These are phyloP conservation scores for Uromyces viciae-fabae DNA, from an alignment of 1,284 basidiomycete species.

Conservation along the genomic window DNA sequence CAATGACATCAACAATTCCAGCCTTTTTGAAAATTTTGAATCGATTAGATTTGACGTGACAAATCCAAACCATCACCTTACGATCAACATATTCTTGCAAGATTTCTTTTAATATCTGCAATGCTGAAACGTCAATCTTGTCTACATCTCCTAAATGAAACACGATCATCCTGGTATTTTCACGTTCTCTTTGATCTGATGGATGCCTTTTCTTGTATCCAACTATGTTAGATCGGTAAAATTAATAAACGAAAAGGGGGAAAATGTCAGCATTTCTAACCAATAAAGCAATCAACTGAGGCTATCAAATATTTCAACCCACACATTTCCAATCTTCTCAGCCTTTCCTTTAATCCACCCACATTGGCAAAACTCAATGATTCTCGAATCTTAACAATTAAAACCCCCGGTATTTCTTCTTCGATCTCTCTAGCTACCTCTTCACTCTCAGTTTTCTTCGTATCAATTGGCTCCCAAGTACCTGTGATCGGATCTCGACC, in stretches of 20 bases:
- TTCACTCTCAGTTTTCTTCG: conserved; percentile 54
- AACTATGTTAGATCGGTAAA: neutral
- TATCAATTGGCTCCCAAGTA: conserved; percentile 68
- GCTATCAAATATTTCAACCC: neutral
- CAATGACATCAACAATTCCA: conserved; percentile 29
- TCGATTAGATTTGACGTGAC: conserved; percentile 34
- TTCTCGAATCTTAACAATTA: conserved; percentile 77
- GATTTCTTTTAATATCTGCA: conserved; percentile 42
- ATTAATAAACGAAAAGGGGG: neutral
- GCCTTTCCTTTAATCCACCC: conserved; percentile 40
- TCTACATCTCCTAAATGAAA: conserved; percentile 44
- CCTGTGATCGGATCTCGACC: conserved; percentile 76
- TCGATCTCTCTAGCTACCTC: conserved; percentile 73
- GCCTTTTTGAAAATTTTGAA: conserved; percentile 20
- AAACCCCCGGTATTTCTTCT: conserved; percentile 67
- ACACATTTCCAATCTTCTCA: conserved; percentile 44
- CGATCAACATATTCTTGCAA: conserved; percentile 29
- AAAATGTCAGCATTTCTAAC: neutral
- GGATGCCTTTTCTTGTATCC: conserved; percentile 39
- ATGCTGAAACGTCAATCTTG: conserved; percentile 36
- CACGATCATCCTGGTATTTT: conserved; percentile 30
- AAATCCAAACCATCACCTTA: conserved; percentile 41
- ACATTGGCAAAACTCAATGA: conserved; percentile 67
- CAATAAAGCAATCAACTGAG: too few species aligned
- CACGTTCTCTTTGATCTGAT: conserved; percentile 34